Conservation (phyloP, 2,329 filamentous ascomycete species). For the Hymenoscyphus repandus region DNA sequence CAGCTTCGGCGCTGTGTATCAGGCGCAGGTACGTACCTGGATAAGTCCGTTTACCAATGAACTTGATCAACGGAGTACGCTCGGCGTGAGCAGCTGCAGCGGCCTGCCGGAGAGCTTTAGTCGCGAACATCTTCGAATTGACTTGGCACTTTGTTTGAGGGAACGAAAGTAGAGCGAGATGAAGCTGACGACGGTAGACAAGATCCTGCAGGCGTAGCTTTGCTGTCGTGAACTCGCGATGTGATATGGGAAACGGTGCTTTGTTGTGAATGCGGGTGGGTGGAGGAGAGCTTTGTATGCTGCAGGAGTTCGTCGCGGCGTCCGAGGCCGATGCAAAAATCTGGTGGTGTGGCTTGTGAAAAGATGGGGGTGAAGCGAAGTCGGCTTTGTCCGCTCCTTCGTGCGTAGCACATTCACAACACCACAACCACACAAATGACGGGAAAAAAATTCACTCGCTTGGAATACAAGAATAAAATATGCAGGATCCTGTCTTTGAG, state of each 20-base stretch:
- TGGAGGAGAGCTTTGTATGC: not conserved
- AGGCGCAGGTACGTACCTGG: conserved; percentile 29
- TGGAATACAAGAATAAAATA: too few relatives aligned
- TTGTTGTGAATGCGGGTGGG: not conserved
- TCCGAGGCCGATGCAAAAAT: not conserved
- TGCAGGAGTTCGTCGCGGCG: not conserved
- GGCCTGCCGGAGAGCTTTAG: conserved; percentile 33
- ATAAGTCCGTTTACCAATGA: conserved; percentile 36
- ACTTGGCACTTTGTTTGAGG: not conserved
- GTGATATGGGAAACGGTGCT: not conserved
- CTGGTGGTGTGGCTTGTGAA: conserved; percentile 1
- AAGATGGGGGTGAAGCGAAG: not conserved
- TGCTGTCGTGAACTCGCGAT: conserved; percentile 3
- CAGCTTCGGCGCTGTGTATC: not conserved
- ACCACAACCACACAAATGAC: too few relatives aligned
- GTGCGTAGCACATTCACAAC: too few relatives aligned
- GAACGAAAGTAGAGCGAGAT: conserved; percentile 1
- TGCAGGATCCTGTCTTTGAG: too few relatives aligned
- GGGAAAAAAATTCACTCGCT: too few relatives aligned
- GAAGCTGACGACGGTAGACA: conserved; percentile 10
- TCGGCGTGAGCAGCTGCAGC: conserved; percentile 28
- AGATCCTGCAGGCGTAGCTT: conserved; percentile 11
- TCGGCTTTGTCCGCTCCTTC: not conserved
- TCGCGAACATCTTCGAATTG: conserved; percentile 33
- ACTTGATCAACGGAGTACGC: conserved; percentile 38